Evolutionary conservation across 768 basidiomycete species (phyloP).

Genomic region (Lentinula aciculospora): DNA sequence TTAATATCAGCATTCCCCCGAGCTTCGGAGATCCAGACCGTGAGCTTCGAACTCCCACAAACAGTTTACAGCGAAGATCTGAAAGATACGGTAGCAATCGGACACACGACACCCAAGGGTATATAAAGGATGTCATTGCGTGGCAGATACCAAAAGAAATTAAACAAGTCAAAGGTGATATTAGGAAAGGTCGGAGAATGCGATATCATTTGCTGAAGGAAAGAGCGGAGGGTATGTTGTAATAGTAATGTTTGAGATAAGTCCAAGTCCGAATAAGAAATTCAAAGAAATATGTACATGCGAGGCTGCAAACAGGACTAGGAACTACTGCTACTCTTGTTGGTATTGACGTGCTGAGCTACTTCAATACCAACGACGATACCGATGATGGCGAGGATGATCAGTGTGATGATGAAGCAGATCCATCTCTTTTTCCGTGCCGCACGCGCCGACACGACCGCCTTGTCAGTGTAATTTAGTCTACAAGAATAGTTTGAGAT

Average conservation of each 20-base stretch:
- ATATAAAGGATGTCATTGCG: background rate
- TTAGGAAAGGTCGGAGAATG: background rate
- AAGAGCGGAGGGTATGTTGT: background rate
- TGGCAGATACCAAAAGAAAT: background rate
- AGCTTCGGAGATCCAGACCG: background rate
- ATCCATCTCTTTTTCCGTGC: conserved; percentile 98
- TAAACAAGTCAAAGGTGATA: background rate
- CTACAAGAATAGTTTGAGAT: conserved; percentile 32
- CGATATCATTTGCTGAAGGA: background rate
- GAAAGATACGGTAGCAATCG: background rate
- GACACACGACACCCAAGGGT: background rate
- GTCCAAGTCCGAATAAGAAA: background rate
- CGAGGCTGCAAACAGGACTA: background rate
- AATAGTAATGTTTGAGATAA: background rate
- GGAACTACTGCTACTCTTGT: conserved; percentile 18
- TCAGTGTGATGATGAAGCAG: conserved; percentile 74
- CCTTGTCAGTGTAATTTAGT: conserved; percentile 78
- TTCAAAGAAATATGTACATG: background rate
- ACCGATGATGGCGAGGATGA: conserved; percentile 63
- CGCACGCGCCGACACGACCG: conserved; percentile 77
- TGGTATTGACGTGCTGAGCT: conserved; percentile 35
- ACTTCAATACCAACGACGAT: conserved; percentile 57
- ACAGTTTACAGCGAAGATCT: no score
- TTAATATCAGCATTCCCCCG: background rate
- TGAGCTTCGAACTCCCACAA: no score